These are phyloP conservation scores for Candolleomyces efflorescens DNA, from an alignment of 768 basidiomycete species.

Conservation along the genomic window DNA sequence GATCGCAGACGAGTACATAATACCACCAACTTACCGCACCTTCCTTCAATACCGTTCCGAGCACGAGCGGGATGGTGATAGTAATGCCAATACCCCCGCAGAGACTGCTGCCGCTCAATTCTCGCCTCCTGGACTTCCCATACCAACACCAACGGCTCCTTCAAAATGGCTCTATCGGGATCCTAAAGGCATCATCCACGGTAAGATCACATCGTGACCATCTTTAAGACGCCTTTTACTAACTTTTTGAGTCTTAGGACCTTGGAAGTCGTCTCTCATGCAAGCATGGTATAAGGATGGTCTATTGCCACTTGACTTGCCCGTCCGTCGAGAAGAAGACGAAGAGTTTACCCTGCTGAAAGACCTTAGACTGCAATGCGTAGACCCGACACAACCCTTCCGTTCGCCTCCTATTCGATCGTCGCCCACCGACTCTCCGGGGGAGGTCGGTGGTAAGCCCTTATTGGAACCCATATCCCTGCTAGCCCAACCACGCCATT, in stretches of 20 bases:
- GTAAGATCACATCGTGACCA: conserved; percentile 34
- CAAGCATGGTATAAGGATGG: conserved; percentile 88
- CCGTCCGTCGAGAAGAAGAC: conserved; percentile 76
- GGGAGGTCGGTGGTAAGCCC: conserved; percentile 42
- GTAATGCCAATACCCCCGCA: conserved; percentile 25
- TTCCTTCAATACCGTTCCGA: conserved; percentile 67
- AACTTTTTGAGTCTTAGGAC: conserved; percentile 42
- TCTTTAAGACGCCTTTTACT: not conserved
- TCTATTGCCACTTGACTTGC: conserved; percentile 75
- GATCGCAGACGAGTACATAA: conserved; percentile 87
- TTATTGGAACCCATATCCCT: conserved; percentile 72
- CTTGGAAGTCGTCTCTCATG: conserved; percentile 87
- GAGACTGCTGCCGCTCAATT: conserved; percentile 64
- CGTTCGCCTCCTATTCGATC: conserved; percentile 21
- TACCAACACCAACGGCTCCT: conserved; percentile 63
- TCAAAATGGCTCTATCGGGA: conserved; percentile 82
- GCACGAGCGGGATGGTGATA: conserved; percentile 47
- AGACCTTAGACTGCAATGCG: conserved; percentile 71
- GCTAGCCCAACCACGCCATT: conserved; percentile 73
- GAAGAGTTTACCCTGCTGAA: conserved; percentile 61
- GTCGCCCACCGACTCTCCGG: conserved; percentile 25
- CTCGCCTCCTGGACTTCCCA: conserved; percentile 75
- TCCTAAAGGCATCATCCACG: conserved; percentile 76
- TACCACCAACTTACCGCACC: conserved; percentile 83
- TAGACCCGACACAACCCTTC: conserved; percentile 83